These are phyloP conservation scores for Bruguiera hainesii DNA, from an alignment of 441 rosid genomes.

Conservation along the genomic window DNA sequence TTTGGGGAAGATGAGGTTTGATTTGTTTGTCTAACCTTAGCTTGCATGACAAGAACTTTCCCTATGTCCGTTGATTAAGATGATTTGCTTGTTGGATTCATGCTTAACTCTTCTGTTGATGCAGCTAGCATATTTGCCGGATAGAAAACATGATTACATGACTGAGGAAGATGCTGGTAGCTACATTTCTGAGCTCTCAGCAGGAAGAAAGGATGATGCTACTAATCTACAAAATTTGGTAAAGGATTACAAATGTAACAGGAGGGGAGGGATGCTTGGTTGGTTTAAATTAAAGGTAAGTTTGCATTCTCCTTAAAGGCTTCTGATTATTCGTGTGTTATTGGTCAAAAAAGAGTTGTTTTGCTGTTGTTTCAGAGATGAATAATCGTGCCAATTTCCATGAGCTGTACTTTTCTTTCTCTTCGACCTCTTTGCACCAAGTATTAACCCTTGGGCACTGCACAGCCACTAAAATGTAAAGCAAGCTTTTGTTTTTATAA, in stretches of 20 bases:
- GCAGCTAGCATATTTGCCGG: conserved; percentile 96
- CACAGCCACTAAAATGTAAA: no score
- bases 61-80: conserved; percentile 8
- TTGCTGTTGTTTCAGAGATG: neutral
- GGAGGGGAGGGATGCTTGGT: conserved; percentile 81
- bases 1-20: conserved; percentile 96
- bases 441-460: no score
- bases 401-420: no score
- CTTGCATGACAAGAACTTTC: conserved; percentile 12
- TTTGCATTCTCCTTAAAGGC: conserved; percentile 14
- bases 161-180: conserved; percentile 64
- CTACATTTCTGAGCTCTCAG: conserved; percentile 54
- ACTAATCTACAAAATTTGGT: conserved; percentile 63
- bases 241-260: conserved; percentile 65
- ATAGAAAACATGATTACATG: conserved; percentile 59
- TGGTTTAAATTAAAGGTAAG: conserved; percentile 86
- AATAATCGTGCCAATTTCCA: no score
- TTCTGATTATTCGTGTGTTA: conserved; percentile 1
- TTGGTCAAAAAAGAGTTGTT: conserved; percentile 2
- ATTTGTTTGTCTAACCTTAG: conserved; percentile 9
- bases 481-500: neutral
- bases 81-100: conserved; percentile 26
- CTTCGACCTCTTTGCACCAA: no score
- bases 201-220: conserved; percentile 54
- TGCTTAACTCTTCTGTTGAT: conserved; percentile 25